These are phyloP conservation scores for Pyrenophora graminea DNA, from an alignment of 2,329 filamentous ascomycete genomes.

Conservation along the genomic window DNA sequence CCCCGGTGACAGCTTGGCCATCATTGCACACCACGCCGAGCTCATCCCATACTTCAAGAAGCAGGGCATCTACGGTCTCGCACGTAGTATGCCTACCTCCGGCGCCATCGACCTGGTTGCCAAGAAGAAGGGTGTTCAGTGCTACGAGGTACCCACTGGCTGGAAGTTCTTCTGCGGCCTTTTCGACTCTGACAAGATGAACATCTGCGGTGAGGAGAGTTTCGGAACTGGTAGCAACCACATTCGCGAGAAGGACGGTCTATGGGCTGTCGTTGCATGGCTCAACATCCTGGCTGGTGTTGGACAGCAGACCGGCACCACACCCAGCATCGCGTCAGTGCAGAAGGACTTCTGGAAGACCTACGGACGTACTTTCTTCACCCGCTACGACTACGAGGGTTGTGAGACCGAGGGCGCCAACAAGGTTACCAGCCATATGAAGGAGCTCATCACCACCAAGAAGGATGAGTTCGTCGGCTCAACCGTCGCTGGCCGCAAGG, in stretches of 20 bases:
- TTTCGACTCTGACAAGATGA: conserved; percentile 99
- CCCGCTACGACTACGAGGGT: conserved; percentile 96
- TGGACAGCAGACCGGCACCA: conserved; percentile 77
- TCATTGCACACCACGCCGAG: conserved; percentile 95
- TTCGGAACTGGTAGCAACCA: conserved; percentile 99
- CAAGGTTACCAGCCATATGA: conserved; percentile 83
- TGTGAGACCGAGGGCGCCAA: conserved; percentile 89
- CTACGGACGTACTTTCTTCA: conserved; percentile 98
- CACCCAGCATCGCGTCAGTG: conserved; percentile 92
- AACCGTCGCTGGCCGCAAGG: conserved; percentile 78
- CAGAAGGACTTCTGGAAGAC: conserved; percentile 96
- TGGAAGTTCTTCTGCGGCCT: conserved; percentile 99
- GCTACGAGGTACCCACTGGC: conserved; percentile 96
- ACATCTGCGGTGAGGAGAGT: conserved; percentile 97
- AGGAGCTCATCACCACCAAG: conserved; percentile 72
- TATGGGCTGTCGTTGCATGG: conserved; percentile 98
- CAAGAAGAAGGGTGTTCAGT: conserved; percentile 86
- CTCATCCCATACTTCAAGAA: conserved; percentile 98
- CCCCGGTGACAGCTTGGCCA: conserved; percentile 94
- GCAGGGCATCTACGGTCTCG: conserved; percentile 92
- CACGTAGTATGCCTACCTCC: conserved; percentile 96
- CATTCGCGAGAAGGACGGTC: conserved; percentile 97
- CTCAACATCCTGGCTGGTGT: conserved; percentile 97
- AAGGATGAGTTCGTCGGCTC: conserved; percentile 80
- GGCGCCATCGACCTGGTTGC: conserved; percentile 95